Conservation (phyloP, 2,329 filamentous ascomycete species). For the Nothopassalora personata region DNA sequence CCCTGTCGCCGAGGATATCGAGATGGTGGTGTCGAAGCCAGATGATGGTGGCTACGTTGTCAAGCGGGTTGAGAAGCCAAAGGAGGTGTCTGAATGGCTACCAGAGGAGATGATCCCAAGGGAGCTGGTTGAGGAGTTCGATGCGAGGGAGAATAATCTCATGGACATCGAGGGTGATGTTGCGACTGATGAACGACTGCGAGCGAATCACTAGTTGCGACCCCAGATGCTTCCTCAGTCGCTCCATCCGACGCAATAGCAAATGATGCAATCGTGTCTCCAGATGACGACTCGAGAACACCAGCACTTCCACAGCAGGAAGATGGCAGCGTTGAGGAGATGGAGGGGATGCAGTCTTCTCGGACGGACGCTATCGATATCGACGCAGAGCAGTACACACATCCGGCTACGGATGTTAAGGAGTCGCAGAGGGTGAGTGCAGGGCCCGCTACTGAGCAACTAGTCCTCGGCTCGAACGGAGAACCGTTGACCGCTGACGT, state of each 20-base stretch:
- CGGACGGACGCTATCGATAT: no score
- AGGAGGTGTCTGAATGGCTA: background rate
- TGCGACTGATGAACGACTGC: background rate
- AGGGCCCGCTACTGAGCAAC: background rate
- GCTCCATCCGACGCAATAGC: no score
- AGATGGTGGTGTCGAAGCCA: background rate
- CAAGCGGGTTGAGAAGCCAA: background rate
- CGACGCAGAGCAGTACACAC: no score
- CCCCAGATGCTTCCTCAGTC: no score
- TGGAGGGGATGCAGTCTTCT: no score
- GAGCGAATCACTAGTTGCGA: no score
- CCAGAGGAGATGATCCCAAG: background rate
- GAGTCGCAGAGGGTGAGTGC: background rate
- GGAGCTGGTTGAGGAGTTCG: background rate
- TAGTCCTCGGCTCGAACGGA: background rate
- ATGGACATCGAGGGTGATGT: background rate
- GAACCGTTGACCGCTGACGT: no score
- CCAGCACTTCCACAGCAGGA: no score
- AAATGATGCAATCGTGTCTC: no score
- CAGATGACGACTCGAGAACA: no score
- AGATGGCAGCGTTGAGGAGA: no score
- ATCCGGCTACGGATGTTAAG: no score
- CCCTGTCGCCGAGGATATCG: background rate
- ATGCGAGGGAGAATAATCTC: background rate
- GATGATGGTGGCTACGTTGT: background rate